Conservation (phyloP, 768 basidiomycete genomes). For the Phylloporus sp. region DNA sequence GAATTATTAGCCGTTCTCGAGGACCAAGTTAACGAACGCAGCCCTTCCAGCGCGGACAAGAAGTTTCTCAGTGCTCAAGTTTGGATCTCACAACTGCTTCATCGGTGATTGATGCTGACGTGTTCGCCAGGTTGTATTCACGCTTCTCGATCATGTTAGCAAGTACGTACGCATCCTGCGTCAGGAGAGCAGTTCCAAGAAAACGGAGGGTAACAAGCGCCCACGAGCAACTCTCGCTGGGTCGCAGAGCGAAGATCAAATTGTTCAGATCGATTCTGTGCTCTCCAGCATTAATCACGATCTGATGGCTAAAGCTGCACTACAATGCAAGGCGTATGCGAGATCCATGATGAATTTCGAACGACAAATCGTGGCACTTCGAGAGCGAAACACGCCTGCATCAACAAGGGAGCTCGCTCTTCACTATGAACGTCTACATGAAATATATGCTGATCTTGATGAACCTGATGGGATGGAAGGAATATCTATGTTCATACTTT, state of each 20-base stretch:
- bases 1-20: slow-evolving; percentile 81
- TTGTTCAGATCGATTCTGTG: slow-evolving; percentile 72
- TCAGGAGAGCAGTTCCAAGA: slow-evolving; percentile 53
- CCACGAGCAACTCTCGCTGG: slow-evolving; percentile 35
- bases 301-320: slow-evolving; percentile 88
- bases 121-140: slow-evolving; percentile 77
- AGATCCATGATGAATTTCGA: slow-evolving; percentile 95
- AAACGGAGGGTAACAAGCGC: slow-evolving; percentile 45
- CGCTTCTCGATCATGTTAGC: slow-evolving; percentile 90
- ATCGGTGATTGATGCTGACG: background rate
- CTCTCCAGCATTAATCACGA: slow-evolving; percentile 79
- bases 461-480: slow-evolving; percentile 99
- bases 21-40: slow-evolving; percentile 72
- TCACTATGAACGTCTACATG: slow-evolving; percentile 85
- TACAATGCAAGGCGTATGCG: slow-evolving; percentile 92
- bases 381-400: slow-evolving; percentile 35
- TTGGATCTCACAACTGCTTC: slow-evolving; percentile 5
- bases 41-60: slow-evolving; percentile 65
- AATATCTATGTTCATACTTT: slow-evolving; percentile 79
- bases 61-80: slow-evolving; percentile 94
- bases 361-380: slow-evolving; percentile 60
- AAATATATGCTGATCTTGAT: slow-evolving; percentile 93
- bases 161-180: slow-evolving; percentile 79
- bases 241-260: slow-evolving; percentile 49
- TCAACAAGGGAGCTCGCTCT: slow-evolving; percentile 40